phyloP scores from a whole-genome alignment of 2,329 filamentous ascomycete genomes.

The Rhinocladiella mackenziei region DNA sequence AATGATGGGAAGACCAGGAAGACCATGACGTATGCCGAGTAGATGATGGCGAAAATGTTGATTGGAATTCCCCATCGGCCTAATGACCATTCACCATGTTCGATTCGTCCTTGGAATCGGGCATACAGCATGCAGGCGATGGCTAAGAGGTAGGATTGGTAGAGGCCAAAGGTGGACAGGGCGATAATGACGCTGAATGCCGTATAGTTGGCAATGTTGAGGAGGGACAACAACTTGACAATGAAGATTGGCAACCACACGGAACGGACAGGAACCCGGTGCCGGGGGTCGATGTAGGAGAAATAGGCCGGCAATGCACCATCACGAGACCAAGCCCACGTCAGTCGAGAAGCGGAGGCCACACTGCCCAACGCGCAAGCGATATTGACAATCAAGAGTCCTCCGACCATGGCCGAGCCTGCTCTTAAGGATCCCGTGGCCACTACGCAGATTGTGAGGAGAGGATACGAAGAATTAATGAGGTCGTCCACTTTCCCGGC shows the following conservation, averaged over 20 bases:
- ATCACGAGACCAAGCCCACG: slow-evolving; percentile 50
- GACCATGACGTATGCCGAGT: slow-evolving; percentile 32
- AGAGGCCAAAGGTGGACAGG: slow-evolving; percentile 38
- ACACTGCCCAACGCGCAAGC: slow-evolving; percentile 42
- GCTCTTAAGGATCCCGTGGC: slow-evolving; percentile 41
- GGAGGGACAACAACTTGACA: slow-evolving; percentile 37
- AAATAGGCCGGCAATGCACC: slow-evolving; percentile 46
- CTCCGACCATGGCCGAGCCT: slow-evolving; percentile 40
- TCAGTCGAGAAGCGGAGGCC: slow-evolving; percentile 47
- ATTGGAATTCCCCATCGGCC: slow-evolving; percentile 33
- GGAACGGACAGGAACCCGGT: slow-evolving; percentile 39
- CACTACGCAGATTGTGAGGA: slow-evolving; percentile 43
- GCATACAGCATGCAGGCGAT: slow-evolving; percentile 31
- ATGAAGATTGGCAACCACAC: slow-evolving; percentile 37
- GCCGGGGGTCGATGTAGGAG: slow-evolving; percentile 36
- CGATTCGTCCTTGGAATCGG: slow-evolving; percentile 34
- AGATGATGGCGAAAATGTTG: slow-evolving; percentile 38
- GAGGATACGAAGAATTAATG: slow-evolving; percentile 37
- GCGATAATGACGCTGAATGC: slow-evolving; percentile 41
- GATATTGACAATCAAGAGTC: slow-evolving; percentile 39
- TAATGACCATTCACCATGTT: slow-evolving; percentile 31
- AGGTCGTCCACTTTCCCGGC: slow-evolving; percentile 40
- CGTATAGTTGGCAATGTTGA: slow-evolving; percentile 38
- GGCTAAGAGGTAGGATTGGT: slow-evolving; percentile 40
- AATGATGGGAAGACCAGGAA: slow-evolving; percentile 36